Evolutionary conservation across 352 stramenopile species (phyloP).

Genomic region (Phytophthora pisi): DNA sequence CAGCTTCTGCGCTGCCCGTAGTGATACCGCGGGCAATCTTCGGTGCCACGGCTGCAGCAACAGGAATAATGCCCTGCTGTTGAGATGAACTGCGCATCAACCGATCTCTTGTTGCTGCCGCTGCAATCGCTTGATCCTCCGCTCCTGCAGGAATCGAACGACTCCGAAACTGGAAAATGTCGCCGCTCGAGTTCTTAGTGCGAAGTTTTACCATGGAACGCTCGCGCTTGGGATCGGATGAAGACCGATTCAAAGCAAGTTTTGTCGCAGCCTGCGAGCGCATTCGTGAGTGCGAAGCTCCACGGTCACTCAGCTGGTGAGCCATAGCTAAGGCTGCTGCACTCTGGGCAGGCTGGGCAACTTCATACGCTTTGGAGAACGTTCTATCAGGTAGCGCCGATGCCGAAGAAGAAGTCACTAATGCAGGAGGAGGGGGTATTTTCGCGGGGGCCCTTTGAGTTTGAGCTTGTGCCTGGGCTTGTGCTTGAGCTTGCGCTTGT

Average conservation of each 20-base stretch:
- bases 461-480: conserved; percentile 29
- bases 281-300: conserved; percentile 38
- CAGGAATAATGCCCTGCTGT: conserved; percentile 19
- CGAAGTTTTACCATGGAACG: conserved; percentile 67
- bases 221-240: conserved; percentile 78
- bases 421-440: conserved; percentile 22
- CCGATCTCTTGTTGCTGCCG: conserved; percentile 27
- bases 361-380: conserved; percentile 19
- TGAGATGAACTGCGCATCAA: conserved; percentile 25
- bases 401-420: conserved; percentile 42
- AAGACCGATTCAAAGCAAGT: conserved; percentile 71
- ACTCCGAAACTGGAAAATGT: conserved; percentile 61
- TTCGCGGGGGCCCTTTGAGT: conserved; percentile 18
- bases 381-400: conserved; percentile 29
- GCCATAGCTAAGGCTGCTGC: conserved; percentile 33
- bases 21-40: conserved; percentile 75
- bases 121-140: conserved; percentile 30
- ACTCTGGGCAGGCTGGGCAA: conserved; percentile 24
- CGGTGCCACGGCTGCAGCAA: conserved; percentile 41
- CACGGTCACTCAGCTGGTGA: conserved; percentile 38
- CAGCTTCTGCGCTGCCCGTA: conserved; percentile 55
- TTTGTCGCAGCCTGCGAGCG: conserved; percentile 67
- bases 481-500: conserved; percentile 21
- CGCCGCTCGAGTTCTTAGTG: conserved; percentile 52
- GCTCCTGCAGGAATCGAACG: conserved; percentile 30